A percentile compares a stretch with the other conserved stretches of the same genome.
Evolutionary conservation across 2,329 filamentous ascomycete genomes (phyloP).

Genomic region (Neocatenulostroma microsporum): DNA sequence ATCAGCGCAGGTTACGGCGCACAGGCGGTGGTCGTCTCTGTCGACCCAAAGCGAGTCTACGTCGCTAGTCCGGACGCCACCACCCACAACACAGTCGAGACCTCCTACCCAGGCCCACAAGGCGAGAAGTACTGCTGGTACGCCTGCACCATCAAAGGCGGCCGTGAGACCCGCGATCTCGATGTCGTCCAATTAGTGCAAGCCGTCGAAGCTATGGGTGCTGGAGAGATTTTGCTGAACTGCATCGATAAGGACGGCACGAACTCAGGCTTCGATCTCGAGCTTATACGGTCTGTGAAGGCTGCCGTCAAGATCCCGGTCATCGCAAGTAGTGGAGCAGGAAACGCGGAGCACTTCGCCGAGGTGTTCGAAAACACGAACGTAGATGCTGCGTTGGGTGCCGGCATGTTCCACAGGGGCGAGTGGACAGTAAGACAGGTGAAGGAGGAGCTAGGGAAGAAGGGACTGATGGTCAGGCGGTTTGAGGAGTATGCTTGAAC

Average conservation of each 20-base stretch:
- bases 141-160: conserved; percentile 93
- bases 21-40: conserved; percentile 91
- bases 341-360: conserved; percentile 76
- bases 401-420: conserved; percentile 93
- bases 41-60: conserved; percentile 90
- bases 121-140: conserved; percentile 90
- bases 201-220: conserved; percentile 92
- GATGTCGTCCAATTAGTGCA: conserved; percentile 82
- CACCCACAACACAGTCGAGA: conserved; percentile 67
- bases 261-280: conserved; percentile 88
- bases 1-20: conserved; percentile 91
- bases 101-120: conserved; percentile 59
- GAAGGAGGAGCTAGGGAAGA: conserved; percentile 67
- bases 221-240: conserved; percentile 90
- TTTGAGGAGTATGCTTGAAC: conserved; percentile 63
- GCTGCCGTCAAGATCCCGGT: conserved; percentile 81
- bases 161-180: conserved; percentile 85
- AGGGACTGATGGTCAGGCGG: conserved; percentile 69
- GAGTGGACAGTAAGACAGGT: conserved; percentile 94
- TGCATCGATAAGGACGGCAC: conserved; percentile 97
- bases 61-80: conserved; percentile 62
- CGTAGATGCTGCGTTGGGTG: conserved; percentile 87
- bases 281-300: conserved; percentile 85
- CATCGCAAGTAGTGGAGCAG: conserved; percentile 88
- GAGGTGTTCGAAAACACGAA: conserved; percentile 81